Conservation (phyloP, 2,329 filamentous ascomycete genomes). For the Fusarium cyanostomum region DNA sequence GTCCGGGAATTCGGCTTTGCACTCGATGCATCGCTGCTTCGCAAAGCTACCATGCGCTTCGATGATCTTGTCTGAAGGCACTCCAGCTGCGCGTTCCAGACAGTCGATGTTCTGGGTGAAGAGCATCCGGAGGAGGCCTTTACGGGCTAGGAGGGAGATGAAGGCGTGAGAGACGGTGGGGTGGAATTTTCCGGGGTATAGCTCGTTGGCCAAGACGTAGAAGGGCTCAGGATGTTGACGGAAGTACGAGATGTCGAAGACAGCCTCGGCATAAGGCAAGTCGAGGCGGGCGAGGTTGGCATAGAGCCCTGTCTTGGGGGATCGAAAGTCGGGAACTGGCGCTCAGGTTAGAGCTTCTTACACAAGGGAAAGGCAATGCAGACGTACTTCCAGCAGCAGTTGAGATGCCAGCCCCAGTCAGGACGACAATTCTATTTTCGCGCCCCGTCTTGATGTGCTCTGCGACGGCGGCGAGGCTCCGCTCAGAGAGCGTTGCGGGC, state of each 20-base stretch:
- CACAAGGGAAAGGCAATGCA: not conserved
- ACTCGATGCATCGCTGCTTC: slow-evolving; percentile 90
- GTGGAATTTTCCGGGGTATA: slow-evolving; percentile 89
- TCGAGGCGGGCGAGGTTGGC: slow-evolving; percentile 88
- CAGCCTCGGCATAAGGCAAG: slow-evolving; percentile 88
- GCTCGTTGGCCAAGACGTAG: slow-evolving; percentile 89
- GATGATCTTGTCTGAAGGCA: slow-evolving; percentile 82
- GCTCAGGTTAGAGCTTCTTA: slow-evolving; percentile 10
- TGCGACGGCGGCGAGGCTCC: slow-evolving; percentile 79
- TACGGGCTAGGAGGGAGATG: slow-evolving; percentile 81
- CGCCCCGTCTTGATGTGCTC: slow-evolving; percentile 77
- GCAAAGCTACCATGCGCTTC: slow-evolving; percentile 98
- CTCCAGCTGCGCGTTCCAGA: slow-evolving; percentile 85
- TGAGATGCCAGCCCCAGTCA: slow-evolving; percentile 91
- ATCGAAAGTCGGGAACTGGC: slow-evolving; percentile 91
- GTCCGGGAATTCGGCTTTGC: slow-evolving; percentile 75
- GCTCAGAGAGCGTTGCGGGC: slow-evolving; percentile 72
- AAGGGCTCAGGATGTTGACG: slow-evolving; percentile 85
- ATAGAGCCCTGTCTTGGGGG: slow-evolving; percentile 92
- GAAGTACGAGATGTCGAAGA: slow-evolving; percentile 95
- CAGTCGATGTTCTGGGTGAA: slow-evolving; percentile 99
- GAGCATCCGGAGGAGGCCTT: slow-evolving; percentile 80
- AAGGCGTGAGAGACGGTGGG: slow-evolving; percentile 94
- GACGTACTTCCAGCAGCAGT: slow-evolving; percentile 71
- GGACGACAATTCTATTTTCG: slow-evolving; percentile 78